Evolutionary conservation across 768 basidiomycete genomes (phyloP), one percentile per base, ranked within the genome.

Genomic region (Saitozyma sp.): DNA sequence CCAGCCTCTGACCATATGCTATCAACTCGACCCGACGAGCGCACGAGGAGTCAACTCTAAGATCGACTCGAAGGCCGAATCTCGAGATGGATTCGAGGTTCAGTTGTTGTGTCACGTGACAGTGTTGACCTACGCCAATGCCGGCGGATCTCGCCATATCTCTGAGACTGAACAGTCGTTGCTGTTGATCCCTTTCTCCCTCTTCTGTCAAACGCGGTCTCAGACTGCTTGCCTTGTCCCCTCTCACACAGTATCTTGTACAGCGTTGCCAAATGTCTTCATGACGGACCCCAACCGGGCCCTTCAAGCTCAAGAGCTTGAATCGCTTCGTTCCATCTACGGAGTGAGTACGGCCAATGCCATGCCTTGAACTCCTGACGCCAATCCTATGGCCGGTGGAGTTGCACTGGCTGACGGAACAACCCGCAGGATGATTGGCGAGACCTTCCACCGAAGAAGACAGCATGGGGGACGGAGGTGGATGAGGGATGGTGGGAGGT

Each of bases 401-500:
- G 5, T 14, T n/a, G 4, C 42, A 9, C 10, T 2, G 41, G 39
- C 42, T 9, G 39, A 37, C 50, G 60, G 42, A 54, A 50, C 39
- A 54, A 50, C 39, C 9, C 11, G 38, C 45, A 68, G 57, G 73
- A 74, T 14, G 77, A 77, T 48, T 78, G 75, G 74, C 58, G 65
- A 43, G 75, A 76, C 54, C 50, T 76, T 20, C 62, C 70, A 39
- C 65, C 75, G 19, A 64, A 58, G 52, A 75, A 70, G 51, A 73
- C 75, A 46, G 71, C 70, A 67, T 78, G 77, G 77, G 75, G 75
- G 6, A 74, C 71, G 5, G 61, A 67, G 41, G 51, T 56, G 3
- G 69, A 78, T 19, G 65, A 55, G 13, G 73, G 74, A 41, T 75
- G 76, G 69, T 77, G 71, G 72, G 66, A 64, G 48, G 67, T 77